Base-by-base conservation (phyloP, 2,329 filamentous ascomycete genomes). In the Scedosporium boydii region DNA sequence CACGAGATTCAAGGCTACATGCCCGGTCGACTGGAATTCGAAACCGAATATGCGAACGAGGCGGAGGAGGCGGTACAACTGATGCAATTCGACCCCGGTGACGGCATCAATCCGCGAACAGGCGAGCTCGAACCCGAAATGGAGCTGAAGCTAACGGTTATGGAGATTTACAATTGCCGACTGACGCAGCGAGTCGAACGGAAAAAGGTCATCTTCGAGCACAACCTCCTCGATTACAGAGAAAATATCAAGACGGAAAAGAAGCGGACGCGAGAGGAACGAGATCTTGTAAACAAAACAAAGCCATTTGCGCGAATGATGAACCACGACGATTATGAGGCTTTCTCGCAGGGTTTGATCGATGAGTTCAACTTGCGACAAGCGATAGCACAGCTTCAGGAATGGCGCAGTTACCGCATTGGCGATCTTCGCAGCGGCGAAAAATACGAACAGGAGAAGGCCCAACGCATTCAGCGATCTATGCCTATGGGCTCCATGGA, bases 1-100 rank as follows among this genome's bases (percentile, higher is more conserved):
- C 95, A 99, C 78, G 95, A 99, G 75, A 95, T 99, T 44, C 92
- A 97, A 75, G 95, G 95, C 3, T 99, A 96, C 73, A 99, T 99
- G 95, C 95, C 95, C 3, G 95, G 95, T 55, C 91, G 95, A 48
- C 76, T 99, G 66, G 95, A 99, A 71, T 99, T 99, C 66, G 95
- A 99, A 79, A 97, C 91, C 0, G 95, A 99, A 70, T 95, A 96
- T 72, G 90, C 93, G 70, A 99, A 99, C 70, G 95, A 99, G 70
- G 95, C 95, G 0, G 95, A 99, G 77, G 96, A 98, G 76, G 93
- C 93, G 0, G 95, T 99, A 2, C 95, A 99, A 73, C 87, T 96
- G 66, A 98, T 99, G 93, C 90, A 96, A 66, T 99, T 99, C 70
- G 93, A 98, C 63, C 93, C 95, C 0, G 95, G 95, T 27, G 93